Percentiles rank a stretch among this genome's conserved stretches.
Conservation (phyloP, 371 early-diverging fungal species). For the Mortierella sp. region DNA sequence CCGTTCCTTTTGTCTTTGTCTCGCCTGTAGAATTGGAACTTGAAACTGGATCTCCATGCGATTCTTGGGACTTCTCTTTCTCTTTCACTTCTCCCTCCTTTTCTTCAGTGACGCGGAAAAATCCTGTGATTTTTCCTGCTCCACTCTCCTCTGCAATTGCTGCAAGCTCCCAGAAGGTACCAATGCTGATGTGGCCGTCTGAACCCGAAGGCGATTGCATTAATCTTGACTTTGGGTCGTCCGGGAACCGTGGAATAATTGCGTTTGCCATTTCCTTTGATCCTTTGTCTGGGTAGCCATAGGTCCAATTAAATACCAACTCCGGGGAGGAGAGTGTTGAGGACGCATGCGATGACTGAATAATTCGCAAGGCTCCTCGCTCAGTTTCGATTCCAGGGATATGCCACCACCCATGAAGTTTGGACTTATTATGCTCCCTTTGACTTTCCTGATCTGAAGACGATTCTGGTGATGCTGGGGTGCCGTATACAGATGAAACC, state of each 20-base stretch:
- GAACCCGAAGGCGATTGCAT: slow-evolving; percentile 40
- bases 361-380: slow-evolving; percentile 53
- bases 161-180: slow-evolving; percentile 75
- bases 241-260: slow-evolving; percentile 81
- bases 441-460: background rate
- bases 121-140: slow-evolving; percentile 75
- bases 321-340: background rate
- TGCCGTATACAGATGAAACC: slow-evolving; percentile 22
- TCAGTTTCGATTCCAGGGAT: slow-evolving; percentile 74
- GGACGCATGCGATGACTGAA: slow-evolving; percentile 28
- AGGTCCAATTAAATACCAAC: slow-evolving; percentile 16
- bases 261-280: slow-evolving; percentile 56
- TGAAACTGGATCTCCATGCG: background rate
- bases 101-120: slow-evolving; percentile 60
- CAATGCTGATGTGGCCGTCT: slow-evolving; percentile 61
- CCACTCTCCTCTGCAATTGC: slow-evolving; percentile 84
- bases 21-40: background rate
- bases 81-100: background rate
- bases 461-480: background rate
- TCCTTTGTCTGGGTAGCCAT: slow-evolving; percentile 65
- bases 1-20: slow-evolving; percentile 1
- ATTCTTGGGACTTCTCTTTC: background rate
- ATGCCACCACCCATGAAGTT: slow-evolving; percentile 63
- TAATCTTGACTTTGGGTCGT: slow-evolving; percentile 83
- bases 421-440: background rate